Conservation (phyloP, 1,284 basidiomycete genomes). For the Cryptococcus deneoformans region DNA sequence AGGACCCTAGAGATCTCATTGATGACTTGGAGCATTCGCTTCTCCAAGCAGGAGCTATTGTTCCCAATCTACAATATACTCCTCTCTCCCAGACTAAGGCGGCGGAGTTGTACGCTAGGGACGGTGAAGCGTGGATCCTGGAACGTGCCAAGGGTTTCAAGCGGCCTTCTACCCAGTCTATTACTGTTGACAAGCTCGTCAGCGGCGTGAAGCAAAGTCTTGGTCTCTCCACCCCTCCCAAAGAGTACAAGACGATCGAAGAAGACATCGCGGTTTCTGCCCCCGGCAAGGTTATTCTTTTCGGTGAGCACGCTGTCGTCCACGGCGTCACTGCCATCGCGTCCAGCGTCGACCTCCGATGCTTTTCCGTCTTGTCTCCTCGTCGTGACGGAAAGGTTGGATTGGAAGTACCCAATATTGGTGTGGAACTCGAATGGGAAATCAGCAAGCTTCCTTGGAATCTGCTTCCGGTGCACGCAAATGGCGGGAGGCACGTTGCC, state of each 20-base stretch:
- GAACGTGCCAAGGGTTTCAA: constrained; percentile 44
- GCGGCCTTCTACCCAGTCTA: constrained; percentile 22
- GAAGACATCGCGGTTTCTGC: constrained; percentile 75
- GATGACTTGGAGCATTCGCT: constrained; percentile 94
- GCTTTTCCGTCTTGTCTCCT: constrained; percentile 80
- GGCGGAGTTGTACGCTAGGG: constrained; percentile 35
- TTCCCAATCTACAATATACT: constrained; percentile 30
- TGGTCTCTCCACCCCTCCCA: constrained; percentile 17
- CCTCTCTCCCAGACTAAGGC: constrained; percentile 26
- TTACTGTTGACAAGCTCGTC: constrained; percentile 26
- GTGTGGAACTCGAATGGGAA: constrained; percentile 78
- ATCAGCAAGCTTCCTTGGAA: constrained; percentile 84
- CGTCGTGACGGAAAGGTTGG: constrained; percentile 71
- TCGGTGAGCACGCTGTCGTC: constrained; percentile 99
- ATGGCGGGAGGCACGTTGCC: constrained; percentile 50
- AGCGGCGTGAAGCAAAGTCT: constrained; percentile 33
- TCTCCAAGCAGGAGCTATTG: constrained; percentile 84
- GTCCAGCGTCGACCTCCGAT: constrained; percentile 90
- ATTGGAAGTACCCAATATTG: constrained; percentile 77
- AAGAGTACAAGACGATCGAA: constrained; percentile 29
- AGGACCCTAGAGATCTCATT: constrained; percentile 87
- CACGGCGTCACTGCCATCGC: constrained; percentile 96
- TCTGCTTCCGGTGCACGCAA: constrained; percentile 57
- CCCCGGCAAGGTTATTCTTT: constrained; percentile 97
- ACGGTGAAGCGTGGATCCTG: constrained; percentile 41